Conservation (phyloP, 2,329 filamentous ascomycete genomes). For the Curvularia lunata region DNA sequence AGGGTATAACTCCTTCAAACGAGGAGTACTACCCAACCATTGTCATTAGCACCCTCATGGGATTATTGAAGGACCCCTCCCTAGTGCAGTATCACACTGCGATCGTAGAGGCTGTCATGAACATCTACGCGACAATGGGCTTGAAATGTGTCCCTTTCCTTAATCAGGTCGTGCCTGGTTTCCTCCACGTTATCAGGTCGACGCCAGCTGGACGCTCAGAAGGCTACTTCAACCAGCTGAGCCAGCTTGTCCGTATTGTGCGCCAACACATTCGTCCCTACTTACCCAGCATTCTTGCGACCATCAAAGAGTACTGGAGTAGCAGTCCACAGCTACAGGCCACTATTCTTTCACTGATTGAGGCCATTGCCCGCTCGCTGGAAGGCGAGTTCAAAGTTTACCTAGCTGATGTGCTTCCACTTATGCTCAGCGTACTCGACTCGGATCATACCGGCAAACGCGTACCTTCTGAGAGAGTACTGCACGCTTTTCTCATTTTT, state of each 20-base stretch:
- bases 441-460: constrained; percentile 78
- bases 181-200: constrained; percentile 84
- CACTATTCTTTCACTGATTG: constrained; percentile 89
- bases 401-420: constrained; percentile 81
- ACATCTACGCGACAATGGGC: constrained; percentile 95
- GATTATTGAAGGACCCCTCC: constrained; percentile 89
- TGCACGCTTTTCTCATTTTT: constrained; percentile 95
- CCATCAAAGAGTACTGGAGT: constrained; percentile 91
- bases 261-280: constrained; percentile 95
- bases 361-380: constrained; percentile 89
- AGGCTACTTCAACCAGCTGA: constrained; percentile 96
- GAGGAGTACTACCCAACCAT: constrained; percentile 99
- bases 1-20: constrained; percentile 90
- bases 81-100: constrained; percentile 88
- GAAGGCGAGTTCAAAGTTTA: constrained; percentile 99
- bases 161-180: constrained; percentile 91
- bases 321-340: constrained; percentile 79
- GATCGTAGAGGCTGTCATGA: constrained; percentile 98
- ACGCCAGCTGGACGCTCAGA: constrained; percentile 81
- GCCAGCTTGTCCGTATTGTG: constrained; percentile 91
- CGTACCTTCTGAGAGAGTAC: constrained; percentile 83
- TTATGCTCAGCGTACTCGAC: constrained; percentile 94
- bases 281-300: constrained; percentile 81
- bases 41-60: constrained; percentile 92
- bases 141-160: constrained; percentile 96